Percentiles rank a stretch among this genome's conserved stretches.
Evolutionary conservation across 305 asterid genomes (phyloP).

Genomic region (Fraxinus ornus): DNA sequence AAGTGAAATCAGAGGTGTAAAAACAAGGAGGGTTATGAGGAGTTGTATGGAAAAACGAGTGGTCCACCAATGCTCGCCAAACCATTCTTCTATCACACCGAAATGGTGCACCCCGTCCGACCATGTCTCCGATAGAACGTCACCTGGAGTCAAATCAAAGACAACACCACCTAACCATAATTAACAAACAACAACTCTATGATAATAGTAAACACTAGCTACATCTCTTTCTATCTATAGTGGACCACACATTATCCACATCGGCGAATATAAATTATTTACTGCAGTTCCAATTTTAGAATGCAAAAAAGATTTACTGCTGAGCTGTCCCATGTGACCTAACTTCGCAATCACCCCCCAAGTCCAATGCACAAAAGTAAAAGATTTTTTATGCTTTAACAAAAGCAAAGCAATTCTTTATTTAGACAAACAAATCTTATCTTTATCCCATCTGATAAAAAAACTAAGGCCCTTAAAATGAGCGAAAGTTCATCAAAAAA

Average conservation of each 20-base stretch:
- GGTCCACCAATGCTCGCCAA: slow-evolving; percentile 85
- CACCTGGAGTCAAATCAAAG: slow-evolving; percentile 48
- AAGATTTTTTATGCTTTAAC: background rate
- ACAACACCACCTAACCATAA: slow-evolving; percentile 1
- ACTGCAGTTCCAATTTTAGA: slow-evolving; percentile 12
- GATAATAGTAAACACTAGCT: background rate
- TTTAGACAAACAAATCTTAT: background rate
- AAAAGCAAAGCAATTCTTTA: background rate
- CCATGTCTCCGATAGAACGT: slow-evolving; percentile 76
- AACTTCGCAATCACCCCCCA: slow-evolving; percentile 21
- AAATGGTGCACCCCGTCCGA: slow-evolving; percentile 78
- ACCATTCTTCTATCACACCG: slow-evolving; percentile 88
- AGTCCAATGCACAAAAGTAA: slow-evolving; percentile 11
- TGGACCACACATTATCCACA: slow-evolving; percentile 20
- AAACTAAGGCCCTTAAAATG: background rate
- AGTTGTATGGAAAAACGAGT: slow-evolving; percentile 60
- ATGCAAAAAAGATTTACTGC: slow-evolving; percentile 18
- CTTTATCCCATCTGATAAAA: background rate
- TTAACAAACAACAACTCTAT: background rate
- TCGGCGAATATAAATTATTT: background rate
- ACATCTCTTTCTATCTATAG: slow-evolving; percentile 6
- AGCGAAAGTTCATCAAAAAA: slow-evolving; percentile 1
- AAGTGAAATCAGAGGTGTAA: slow-evolving; percentile 72
- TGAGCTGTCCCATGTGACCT: slow-evolving; percentile 30
- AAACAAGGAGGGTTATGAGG: slow-evolving; percentile 59